phyloP scores from a whole-genome alignment of 2,329 filamentous ascomycete species.

The Colletotrichum lindemuthianum region DNA sequence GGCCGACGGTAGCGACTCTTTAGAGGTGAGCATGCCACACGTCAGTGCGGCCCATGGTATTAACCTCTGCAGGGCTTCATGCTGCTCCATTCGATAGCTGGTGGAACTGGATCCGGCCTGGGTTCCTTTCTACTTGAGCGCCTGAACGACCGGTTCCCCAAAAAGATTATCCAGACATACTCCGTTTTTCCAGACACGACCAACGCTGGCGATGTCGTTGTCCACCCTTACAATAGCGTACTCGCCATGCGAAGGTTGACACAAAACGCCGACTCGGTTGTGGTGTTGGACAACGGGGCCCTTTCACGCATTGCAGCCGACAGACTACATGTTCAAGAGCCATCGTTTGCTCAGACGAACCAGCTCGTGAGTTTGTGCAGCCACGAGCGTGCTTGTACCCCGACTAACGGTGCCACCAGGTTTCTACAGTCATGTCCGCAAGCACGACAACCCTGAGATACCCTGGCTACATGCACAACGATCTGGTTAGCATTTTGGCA shows the following conservation, averaged over 20 bases:
- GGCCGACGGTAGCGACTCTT: conserved; percentile 95
- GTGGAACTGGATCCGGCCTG: conserved; percentile 94
- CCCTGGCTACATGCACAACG: conserved; percentile 99
- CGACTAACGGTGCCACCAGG: conserved; percentile 51
- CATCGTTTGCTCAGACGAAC: conserved; percentile 97
- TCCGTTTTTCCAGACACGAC: conserved; percentile 97
- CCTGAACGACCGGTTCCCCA: conserved; percentile 96
- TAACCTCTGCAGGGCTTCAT: conserved; percentile 79
- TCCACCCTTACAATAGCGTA: conserved; percentile 98
- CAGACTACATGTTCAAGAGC: conserved; percentile 91
- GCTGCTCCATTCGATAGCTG: conserved; percentile 97
- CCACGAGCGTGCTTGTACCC: neutral
- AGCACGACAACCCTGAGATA: conserved; percentile 96
- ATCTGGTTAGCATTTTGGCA: conserved; percentile 95
- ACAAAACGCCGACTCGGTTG: conserved; percentile 96
- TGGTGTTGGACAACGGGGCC: conserved; percentile 96
- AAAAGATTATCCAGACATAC: conserved; percentile 99
- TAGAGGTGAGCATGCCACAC: conserved; percentile 70
- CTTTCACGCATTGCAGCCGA: conserved; percentile 94
- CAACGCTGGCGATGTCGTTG: conserved; percentile 88
- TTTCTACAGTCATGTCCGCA: conserved; percentile 98
- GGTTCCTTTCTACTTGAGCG: conserved; percentile 94
- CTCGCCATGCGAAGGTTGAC: conserved; percentile 90
- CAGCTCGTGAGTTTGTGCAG: conserved; percentile 72
- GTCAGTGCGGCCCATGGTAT: neutral